Conservation (phyloP, 345 rosid species). For the Hypericum perforatum region DNA sequence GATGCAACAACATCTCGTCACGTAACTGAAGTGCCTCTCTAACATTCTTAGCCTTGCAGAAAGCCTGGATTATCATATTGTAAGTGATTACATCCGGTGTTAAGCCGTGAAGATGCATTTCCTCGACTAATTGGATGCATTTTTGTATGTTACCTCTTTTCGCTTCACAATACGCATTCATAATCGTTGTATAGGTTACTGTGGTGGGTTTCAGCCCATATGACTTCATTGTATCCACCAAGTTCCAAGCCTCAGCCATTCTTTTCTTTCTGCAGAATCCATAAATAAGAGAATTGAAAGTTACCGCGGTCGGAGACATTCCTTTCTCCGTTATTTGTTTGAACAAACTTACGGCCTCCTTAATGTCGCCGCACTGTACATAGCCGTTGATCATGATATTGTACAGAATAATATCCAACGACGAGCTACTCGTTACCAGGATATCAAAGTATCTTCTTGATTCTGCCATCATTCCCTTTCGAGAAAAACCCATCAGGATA, state of each 20-base stretch:
- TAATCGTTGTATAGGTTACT: slow-evolving; percentile 59
- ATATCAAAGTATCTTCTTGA: slow-evolving; percentile 51
- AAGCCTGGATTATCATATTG: slow-evolving; percentile 44
- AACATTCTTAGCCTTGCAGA: slow-evolving; percentile 32
- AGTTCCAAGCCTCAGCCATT: slow-evolving; percentile 34
- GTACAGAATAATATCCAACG: slow-evolving; percentile 37
- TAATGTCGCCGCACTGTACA: slow-evolving; percentile 40
- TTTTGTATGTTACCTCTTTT: slow-evolving; percentile 34
- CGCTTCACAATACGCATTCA: slow-evolving; percentile 55
- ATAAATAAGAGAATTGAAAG: slow-evolving; percentile 58
- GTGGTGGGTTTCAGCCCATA: slow-evolving; percentile 44
- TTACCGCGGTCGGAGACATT: slow-evolving; percentile 43
- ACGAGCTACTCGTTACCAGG: slow-evolving; percentile 26
- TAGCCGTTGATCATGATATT: slow-evolving; percentile 65
- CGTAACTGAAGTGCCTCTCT: slow-evolving; percentile 33
- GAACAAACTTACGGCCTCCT: slow-evolving; percentile 44
- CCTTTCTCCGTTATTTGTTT: slow-evolving; percentile 28
- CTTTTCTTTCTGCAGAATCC: slow-evolving; percentile 42
- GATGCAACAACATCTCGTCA: slow-evolving; percentile 30
- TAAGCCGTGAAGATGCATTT: slow-evolving; percentile 42
- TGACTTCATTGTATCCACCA: slow-evolving; percentile 34
- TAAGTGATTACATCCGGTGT: slow-evolving; percentile 54
- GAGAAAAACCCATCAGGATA: slow-evolving; percentile 48
- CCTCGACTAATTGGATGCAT: slow-evolving; percentile 31
- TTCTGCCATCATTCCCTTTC: slow-evolving; percentile 38